phyloP scores from a whole-genome alignment of 163 green algal species.

The Chlorella variabilis region DNA sequence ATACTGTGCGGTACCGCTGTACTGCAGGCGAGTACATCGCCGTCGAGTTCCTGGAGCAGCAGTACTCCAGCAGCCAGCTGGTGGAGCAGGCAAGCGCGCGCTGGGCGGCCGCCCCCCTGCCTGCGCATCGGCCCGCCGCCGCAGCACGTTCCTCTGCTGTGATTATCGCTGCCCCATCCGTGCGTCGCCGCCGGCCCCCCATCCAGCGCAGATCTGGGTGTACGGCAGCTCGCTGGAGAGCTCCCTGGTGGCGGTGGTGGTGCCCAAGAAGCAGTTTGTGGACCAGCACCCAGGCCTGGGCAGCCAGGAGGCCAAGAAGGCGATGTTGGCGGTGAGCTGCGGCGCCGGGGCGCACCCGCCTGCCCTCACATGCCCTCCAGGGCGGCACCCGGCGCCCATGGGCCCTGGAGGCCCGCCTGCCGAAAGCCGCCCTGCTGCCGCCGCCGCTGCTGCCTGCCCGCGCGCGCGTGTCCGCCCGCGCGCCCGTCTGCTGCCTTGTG shows the following conservation, averaged over 20 bases:
- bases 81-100: slow-evolving; percentile 64
- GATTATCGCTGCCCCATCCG: too few species aligned
- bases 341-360: too few species aligned
- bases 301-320: slow-evolving; percentile 13
- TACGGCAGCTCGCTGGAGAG: slow-evolving; percentile 84
- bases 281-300: slow-evolving; percentile 18
- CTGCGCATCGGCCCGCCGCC: too few species aligned
- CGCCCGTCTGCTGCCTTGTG: too few species aligned
- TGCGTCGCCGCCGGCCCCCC: too few species aligned
- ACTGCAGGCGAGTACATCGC: slow-evolving; percentile 93
- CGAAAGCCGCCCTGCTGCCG: too few species aligned
- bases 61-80: slow-evolving; percentile 81
- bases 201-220: slow-evolving; percentile 72
- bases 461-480: too few species aligned
- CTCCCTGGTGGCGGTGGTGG: slow-evolving; percentile 56
- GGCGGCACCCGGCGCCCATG: too few species aligned
- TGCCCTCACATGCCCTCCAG: too few species aligned
- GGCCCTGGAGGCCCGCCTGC: too few species aligned
- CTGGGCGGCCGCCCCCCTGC: background rate
- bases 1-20: too few species aligned
- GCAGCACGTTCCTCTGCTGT: too few species aligned
- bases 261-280: slow-evolving; percentile 35
- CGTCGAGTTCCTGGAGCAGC: slow-evolving; percentile 93
- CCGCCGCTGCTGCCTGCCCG: background rate
- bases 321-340: slow-evolving; percentile 25